Percentiles rank a stretch among this genome's conserved stretches.
Conservation (phyloP, 2,329 filamentous ascomycete genomes). For the Mycosphaerella arachidis region DNA sequence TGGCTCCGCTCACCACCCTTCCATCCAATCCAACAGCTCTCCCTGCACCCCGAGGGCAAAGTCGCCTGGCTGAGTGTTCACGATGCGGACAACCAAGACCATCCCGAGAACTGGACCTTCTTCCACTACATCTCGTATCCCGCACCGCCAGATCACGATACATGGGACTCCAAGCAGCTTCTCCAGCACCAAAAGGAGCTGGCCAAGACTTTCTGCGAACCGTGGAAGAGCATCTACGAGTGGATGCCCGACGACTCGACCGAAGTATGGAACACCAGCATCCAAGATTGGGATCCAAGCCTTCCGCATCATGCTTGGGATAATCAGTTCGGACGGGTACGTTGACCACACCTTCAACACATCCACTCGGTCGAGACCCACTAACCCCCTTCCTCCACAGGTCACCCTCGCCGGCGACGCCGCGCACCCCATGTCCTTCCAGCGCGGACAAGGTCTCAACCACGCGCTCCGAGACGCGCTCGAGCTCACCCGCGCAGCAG, state of each 20-base stretch:
- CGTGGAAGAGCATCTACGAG: constrained; percentile 6
- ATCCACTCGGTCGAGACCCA: not conserved
- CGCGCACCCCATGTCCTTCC: constrained; percentile 44
- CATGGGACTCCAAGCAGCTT: constrained; percentile 6
- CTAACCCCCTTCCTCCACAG: not conserved
- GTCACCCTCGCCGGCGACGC: constrained; percentile 27
- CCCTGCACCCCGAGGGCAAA: constrained; percentile 10
- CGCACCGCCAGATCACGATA: constrained; percentile 7
- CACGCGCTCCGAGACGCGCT: constrained; percentile 37
- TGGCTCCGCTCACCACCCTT: constrained; percentile 7
- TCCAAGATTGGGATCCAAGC: constrained; percentile 19
- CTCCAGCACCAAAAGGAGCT: constrained; percentile 2
- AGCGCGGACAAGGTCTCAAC: constrained; percentile 43
- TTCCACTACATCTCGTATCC: constrained; percentile 12
- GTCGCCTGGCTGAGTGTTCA: constrained; percentile 8
- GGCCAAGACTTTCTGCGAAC: constrained; percentile 8
- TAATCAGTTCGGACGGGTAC: constrained; percentile 25
- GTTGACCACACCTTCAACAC: constrained; percentile 16
- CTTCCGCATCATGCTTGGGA: constrained; percentile 20
- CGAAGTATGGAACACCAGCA: constrained; percentile 2
- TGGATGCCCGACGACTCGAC: constrained; percentile 5
- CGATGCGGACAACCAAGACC: constrained; percentile 5
- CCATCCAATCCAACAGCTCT: constrained; percentile 12
- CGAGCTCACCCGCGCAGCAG: constrained; percentile 1
- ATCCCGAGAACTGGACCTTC: constrained; percentile 12